Base-by-base conservation (phyloP, 257 asterid genomes). In the Plantago major region DNA sequence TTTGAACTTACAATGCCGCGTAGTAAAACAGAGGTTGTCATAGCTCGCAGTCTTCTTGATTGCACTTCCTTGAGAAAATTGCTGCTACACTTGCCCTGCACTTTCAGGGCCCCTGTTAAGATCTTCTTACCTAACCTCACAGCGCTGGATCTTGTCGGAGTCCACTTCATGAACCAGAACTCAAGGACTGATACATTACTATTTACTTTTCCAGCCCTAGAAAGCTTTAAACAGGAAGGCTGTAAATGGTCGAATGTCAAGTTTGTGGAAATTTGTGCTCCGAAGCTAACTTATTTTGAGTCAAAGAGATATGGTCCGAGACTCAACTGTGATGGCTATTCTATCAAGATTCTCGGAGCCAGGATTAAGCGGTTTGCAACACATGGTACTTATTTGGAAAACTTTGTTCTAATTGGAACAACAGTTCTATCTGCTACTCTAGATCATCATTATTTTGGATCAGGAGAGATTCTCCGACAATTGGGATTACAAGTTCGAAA, bases 401-500 rank as follows among this genome's bases (percentile, higher is more conserved):
- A 47, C 18, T 13, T 47, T 47, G 7, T 1, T n/a, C 19, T 47
- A 9, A 47, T 3, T 47, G 54, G 19, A 5, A n/a, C 54, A 15
- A 13, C 26, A 5, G 26, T 48, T 16, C 4, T 11, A n/a, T 6
- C 3, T 6, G 54, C 28, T 13, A 48, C 26, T 48, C 10, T 48
- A 22, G 7, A 4, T 9, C 28, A 16, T 10, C 0, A n/a, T n/a
- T n/a, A n/a, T n/a, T n/a, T n/a, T 14, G 8, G 54, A n/a, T 5
- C 54, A 48, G 14, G 11, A 18, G n/a, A 30, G 37, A 5, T 2
- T 22, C n/a, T 22, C 54, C 18, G 6, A n/a, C 26, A 48, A 18
- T 48, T 48, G 54, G 54, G 26, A 48, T 48, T 48, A 15, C 54
- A 48, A 48, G 19, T 11, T 15, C 54, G 54, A 16, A 48, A 48